Evolutionary conservation across 2,329 filamentous ascomycete species (phyloP), one percentile per base, ranked within the genome.

Genomic region (Neofusicoccum kwambonambiense): DNA sequence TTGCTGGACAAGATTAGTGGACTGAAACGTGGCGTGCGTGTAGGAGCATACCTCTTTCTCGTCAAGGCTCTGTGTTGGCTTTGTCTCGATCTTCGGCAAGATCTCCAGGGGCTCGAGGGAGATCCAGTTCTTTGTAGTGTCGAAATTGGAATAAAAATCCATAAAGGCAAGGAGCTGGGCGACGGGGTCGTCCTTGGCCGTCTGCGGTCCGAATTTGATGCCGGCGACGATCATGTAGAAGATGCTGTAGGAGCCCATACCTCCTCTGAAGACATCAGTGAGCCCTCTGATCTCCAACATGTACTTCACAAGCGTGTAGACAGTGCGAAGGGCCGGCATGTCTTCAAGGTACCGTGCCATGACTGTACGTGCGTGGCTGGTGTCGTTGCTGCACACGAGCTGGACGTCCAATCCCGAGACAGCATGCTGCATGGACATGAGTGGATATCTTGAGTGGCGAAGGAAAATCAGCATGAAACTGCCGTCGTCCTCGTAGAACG

Each of bases 221-320:
- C 82, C 81, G 4, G 84, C 83, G 13, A 84, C 81, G 17, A 88
- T 73, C 78, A 88, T 83, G 76, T 87, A 83, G 69, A 86, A 80
- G 9, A 87, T 75, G 12, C 80, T 77, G 69, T 88, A 86, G 0
- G 84, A 81, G 15, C 80, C 81, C 39, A 88, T 73, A 1, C 84
- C 83, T n/a, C 81, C 81, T 3, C 73, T 70, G 62, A 75, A 79
- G 17, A 82, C 78, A 61, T 83, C 80, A 37, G 79, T 78, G 2
- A 88, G 71, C 27, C 78, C 79, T 44, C 83, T 80, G 22, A 82
- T 75, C 60, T 84, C 78, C 45, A 89, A 76, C 15, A 81, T 76
- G 57, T 81, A 77, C 67, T 84, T 84, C 31, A 85, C 65, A 11
- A 83, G 70, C 35, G 78, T 74, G 70, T 84, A 88, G 8, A 88